Percentiles rank a stretch among this genome's conserved stretches.
Evolutionary conservation across 2,329 filamentous ascomycete species (phyloP).

Genomic region (Monilinia vaccinii-corymbosi): DNA sequence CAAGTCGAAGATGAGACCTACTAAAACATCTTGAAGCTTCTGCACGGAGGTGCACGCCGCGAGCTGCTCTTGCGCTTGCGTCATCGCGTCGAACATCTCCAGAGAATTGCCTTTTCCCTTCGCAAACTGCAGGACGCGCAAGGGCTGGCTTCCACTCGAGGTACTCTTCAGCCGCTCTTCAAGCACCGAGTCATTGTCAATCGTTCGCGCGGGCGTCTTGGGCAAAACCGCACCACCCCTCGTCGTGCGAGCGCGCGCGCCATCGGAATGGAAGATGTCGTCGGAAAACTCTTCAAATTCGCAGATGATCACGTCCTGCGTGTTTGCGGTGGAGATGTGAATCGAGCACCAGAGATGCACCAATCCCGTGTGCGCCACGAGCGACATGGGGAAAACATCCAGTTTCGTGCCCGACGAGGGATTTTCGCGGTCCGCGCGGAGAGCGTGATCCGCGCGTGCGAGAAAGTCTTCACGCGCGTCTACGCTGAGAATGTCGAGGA

Average conservation of each 20-base stretch:
- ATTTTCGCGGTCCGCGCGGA: neutral
- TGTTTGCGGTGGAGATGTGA: slow-evolving; percentile 47
- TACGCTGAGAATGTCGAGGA: slow-evolving; percentile 79
- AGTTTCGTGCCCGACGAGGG: slow-evolving; percentile 57
- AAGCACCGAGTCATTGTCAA: slow-evolving; percentile 60
- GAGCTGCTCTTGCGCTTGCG: slow-evolving; percentile 82
- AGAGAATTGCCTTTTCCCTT: slow-evolving; percentile 69
- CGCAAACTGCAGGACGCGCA: slow-evolving; percentile 67
- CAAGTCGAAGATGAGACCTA: slow-evolving; percentile 79
- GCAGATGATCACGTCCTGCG: slow-evolving; percentile 68
- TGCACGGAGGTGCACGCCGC: slow-evolving; percentile 62
- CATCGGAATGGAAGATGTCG: slow-evolving; percentile 35
- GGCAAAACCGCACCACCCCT: slow-evolving; percentile 35
- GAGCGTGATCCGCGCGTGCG: slow-evolving; percentile 1
- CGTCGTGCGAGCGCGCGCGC: slow-evolving; percentile 31
- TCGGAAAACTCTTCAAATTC: slow-evolving; percentile 87
- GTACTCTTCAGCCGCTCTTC: slow-evolving; percentile 72
- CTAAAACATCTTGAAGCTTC: slow-evolving; percentile 67
- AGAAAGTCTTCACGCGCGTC: slow-evolving; percentile 42
- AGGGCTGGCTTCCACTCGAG: slow-evolving; percentile 62
- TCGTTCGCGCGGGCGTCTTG: slow-evolving; percentile 61
- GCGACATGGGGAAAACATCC: slow-evolving; percentile 74
- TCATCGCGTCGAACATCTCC: slow-evolving; percentile 87
- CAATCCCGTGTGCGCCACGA: slow-evolving; percentile 5
- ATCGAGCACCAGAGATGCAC: slow-evolving; percentile 7